Percentiles rank a stretch among this genome's conserved stretches.
Conservation (phyloP, 169 alveolate genomes). For the Eimeria falciformis region DNA sequence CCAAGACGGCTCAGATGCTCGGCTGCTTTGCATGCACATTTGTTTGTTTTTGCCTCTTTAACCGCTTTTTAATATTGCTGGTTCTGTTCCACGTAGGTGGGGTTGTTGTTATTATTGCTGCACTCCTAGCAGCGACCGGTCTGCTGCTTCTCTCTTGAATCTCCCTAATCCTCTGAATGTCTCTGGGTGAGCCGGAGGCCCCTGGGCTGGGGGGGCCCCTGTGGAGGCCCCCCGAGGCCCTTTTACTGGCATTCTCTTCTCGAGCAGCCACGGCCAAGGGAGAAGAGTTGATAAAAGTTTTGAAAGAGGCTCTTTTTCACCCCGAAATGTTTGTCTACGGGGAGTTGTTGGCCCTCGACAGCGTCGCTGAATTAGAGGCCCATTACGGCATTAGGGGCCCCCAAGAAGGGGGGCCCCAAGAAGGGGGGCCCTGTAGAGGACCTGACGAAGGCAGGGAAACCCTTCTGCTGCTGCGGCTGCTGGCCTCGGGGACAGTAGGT, state of each 20-base stretch:
- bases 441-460: neutral
- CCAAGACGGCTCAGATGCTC: too few relatives aligned
- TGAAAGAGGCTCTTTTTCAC: neutral
- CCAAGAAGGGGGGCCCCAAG: neutral
- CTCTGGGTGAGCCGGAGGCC: neutral
- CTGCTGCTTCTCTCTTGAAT: too few relatives aligned
- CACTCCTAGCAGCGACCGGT: too few relatives aligned
- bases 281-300: neutral
- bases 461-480: neutral
- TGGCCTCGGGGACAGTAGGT: conserved; percentile 5
- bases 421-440: neutral
- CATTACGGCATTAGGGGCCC: neutral
- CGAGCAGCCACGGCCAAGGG: neutral
- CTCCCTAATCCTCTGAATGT: neutral
- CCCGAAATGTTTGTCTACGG: neutral
- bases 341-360: neutral
- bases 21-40: too few relatives aligned
- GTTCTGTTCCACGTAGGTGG: too few relatives aligned
- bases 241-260: neutral
- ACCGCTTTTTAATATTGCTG: too few relatives aligned
- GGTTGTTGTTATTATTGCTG: too few relatives aligned
- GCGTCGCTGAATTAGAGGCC: neutral
- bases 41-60: too few relatives aligned
- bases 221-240: neutral
- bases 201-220: neutral